Conservation (phyloP, 1,284 basidiomycete species). For the Entoloma clypeatum region DNA sequence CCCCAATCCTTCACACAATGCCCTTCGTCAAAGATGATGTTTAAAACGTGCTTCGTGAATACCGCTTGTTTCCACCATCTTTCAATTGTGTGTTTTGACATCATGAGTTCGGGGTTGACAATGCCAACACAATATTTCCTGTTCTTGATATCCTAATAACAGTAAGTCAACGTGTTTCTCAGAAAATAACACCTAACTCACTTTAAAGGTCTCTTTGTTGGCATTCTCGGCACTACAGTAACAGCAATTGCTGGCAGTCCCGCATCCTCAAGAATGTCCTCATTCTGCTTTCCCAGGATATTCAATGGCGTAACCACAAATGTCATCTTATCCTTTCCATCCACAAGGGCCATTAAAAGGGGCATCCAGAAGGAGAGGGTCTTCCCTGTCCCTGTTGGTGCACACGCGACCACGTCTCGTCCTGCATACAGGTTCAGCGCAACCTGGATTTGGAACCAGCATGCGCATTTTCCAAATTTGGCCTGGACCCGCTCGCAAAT, state of each 20-base stretch:
- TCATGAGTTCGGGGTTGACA: constrained; percentile 30
- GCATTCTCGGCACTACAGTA: constrained; percentile 7
- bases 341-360: constrained; percentile 13
- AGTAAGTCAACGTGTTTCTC: constrained; percentile 1
- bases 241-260: constrained; percentile 10
- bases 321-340: constrained; percentile 9
- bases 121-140: constrained; percentile 27
- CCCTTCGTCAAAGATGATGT: constrained; percentile 33
- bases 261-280: constrained; percentile 2
- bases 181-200: no score
- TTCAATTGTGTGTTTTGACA: constrained; percentile 20
- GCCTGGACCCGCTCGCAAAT: constrained; percentile 3
- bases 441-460: constrained; percentile 12
- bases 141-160: constrained; percentile 24
- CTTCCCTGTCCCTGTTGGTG: constrained; percentile 13
- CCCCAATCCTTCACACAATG: constrained; percentile 29
- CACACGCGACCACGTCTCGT: constrained; percentile 13
- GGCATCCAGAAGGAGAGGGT: constrained; percentile 17
- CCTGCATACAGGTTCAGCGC: constrained; percentile 8
- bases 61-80: constrained; percentile 24
- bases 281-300: constrained; percentile 15
- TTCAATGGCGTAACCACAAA: constrained; percentile 16
- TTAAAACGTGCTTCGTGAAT: constrained; percentile 25
- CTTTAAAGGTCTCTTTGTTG: no score
- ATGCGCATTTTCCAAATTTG: constrained; percentile 15